Conservation (phyloP, 345 rosid species). For the Populus ilicifolia region DNA sequence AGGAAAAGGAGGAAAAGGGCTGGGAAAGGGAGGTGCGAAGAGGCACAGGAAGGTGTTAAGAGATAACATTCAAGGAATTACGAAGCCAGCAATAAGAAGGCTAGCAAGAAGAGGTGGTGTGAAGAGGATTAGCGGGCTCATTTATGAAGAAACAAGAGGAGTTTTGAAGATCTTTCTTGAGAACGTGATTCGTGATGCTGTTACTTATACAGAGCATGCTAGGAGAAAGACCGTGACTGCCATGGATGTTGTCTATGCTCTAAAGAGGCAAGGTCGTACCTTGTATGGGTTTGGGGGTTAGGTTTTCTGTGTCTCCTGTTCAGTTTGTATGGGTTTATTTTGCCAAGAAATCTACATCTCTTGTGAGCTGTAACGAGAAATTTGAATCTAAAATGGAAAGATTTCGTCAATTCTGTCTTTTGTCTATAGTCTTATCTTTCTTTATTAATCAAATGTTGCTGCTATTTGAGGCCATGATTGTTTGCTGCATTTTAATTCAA, state of each 20-base stretch:
- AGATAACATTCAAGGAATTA: conserved; percentile 5
- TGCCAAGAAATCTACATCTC: not conserved
- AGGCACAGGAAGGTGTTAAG: conserved; percentile 6
- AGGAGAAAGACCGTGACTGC: not conserved
- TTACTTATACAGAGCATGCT: not conserved
- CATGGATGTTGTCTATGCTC: conserved; percentile 7
- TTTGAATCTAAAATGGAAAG: not conserved
- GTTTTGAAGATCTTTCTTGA: conserved; percentile 7
- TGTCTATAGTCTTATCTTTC: not conserved
- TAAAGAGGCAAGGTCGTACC: conserved; percentile 4
- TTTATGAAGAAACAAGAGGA: conserved; percentile 1
- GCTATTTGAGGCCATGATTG: not conserved
- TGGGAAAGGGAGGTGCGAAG: conserved; percentile 5
- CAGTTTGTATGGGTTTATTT: not conserved
- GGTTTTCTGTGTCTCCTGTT: not conserved
- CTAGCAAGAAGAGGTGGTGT: conserved; percentile 4
- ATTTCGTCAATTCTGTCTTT: not conserved
- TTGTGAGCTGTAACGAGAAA: not conserved
- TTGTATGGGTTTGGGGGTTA: conserved; percentile 4
- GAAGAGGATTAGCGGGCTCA: not conserved
- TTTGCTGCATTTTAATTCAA: not conserved
- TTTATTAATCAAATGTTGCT: not conserved
- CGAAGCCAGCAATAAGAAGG: conserved; percentile 5
- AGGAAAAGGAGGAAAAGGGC: conserved; percentile 9
- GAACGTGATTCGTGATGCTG: conserved; percentile 7